These are phyloP conservation scores for Penicillium sp. DNA, from an alignment of 2,329 filamentous ascomycete species.

Conservation along the genomic window DNA sequence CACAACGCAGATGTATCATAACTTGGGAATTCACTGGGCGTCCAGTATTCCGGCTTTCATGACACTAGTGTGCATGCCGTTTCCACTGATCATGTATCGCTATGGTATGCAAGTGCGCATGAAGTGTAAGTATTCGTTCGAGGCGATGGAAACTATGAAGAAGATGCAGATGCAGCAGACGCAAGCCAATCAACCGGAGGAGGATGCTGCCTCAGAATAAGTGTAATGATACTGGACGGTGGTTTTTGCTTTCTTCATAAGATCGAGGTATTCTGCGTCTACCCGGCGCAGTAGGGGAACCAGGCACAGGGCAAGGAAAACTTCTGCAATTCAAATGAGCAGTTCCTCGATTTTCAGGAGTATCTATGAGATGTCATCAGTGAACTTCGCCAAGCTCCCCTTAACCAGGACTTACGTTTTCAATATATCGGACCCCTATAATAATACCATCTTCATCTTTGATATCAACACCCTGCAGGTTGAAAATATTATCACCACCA, in stretches of 20 bases:
- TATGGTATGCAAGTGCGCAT: neutral
- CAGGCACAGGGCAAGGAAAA: too few species aligned
- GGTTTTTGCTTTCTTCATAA: too few species aligned
- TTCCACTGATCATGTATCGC: neutral
- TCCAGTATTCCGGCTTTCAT: conserved; percentile 1
- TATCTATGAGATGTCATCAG: too few species aligned
- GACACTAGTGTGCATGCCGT: conserved; percentile 1
- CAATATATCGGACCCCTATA: neutral
- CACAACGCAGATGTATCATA: conserved; percentile 1
- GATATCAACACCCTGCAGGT: neutral
- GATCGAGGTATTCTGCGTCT: too few species aligned
- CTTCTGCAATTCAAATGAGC: too few species aligned
- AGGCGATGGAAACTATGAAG: neutral
- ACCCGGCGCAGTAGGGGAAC: too few species aligned
- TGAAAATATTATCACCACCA: neutral
- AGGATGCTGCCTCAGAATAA: too few species aligned
- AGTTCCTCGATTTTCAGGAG: too few species aligned
- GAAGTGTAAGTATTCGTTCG: conserved; percentile 4
- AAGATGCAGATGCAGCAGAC: neutral
- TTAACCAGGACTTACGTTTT: neutral
- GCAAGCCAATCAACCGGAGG: too few species aligned
- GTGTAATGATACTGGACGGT: too few species aligned
- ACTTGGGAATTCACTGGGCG: conserved; percentile 6
- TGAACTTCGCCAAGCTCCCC: too few species aligned
- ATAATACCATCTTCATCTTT: neutral